These are phyloP conservation scores for Calonectria hongkongensis DNA, from an alignment of 2,329 filamentous ascomycete species.

Conservation along the genomic window DNA sequence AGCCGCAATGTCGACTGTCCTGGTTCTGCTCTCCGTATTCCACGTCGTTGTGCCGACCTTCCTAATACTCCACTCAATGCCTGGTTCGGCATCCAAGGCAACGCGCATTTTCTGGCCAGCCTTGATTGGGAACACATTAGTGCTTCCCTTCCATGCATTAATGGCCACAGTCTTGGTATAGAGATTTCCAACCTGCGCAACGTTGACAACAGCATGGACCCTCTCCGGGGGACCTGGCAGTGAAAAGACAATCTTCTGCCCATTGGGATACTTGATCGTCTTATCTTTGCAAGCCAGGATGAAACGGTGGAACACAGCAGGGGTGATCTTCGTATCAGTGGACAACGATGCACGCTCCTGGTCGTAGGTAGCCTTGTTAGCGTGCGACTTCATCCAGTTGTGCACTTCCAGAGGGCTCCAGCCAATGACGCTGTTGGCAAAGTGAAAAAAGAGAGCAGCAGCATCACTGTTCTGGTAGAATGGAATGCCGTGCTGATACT, in stretches of 20 bases:
- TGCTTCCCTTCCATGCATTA: slow-evolving; percentile 36
- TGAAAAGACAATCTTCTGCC: slow-evolving; percentile 35
- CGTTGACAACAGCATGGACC: slow-evolving; percentile 7
- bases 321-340: slow-evolving; percentile 36
- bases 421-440: slow-evolving; percentile 34
- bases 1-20: slow-evolving; percentile 33
- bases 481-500: slow-evolving; percentile 1
- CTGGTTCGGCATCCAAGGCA: slow-evolving; percentile 26
- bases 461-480: not conserved
- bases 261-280: slow-evolving; percentile 34
- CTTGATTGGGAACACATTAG: slow-evolving; percentile 38
- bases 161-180: slow-evolving; percentile 34
- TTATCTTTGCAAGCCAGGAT: slow-evolving; percentile 43
- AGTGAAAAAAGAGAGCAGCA: slow-evolving; percentile 34
- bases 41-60: slow-evolving; percentile 36
- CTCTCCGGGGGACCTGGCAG: slow-evolving; percentile 27
- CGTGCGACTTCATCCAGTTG: slow-evolving; percentile 43
- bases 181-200: slow-evolving; percentile 10
- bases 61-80: slow-evolving; percentile 42
- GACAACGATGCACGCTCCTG: slow-evolving; percentile 38
- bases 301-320: slow-evolving; percentile 36
- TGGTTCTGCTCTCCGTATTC: slow-evolving; percentile 28
- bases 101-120: slow-evolving; percentile 36
- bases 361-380: slow-evolving; percentile 40
- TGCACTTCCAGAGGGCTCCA: slow-evolving; percentile 37